Base-by-base conservation (phyloP, 2,329 filamentous ascomycete genomes). In the Monosporascus sp. region DNA sequence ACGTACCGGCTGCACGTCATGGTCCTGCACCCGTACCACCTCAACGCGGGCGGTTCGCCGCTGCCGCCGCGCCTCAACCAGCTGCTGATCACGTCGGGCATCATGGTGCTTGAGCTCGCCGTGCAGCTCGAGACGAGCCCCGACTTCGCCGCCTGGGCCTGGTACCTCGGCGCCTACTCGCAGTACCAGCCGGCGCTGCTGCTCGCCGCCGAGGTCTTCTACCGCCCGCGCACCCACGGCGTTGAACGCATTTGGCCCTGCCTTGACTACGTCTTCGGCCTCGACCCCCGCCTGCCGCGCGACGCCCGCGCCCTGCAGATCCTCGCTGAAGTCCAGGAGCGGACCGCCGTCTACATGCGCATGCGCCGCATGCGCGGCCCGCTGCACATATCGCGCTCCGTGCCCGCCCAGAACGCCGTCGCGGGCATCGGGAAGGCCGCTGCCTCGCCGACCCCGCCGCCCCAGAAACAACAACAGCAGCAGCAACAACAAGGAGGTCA, bases 121-220 rank as follows among this genome's bases (percentile, higher is more conserved):
- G 75, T 76, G 48, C 70, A 74, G 55, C 70, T 79, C 5, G 76
- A 78, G 54, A 76, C 70, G 5, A 70, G 72, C 52, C 65, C 64
- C 0, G 54, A 64, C 5, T 77, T 89, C 38, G 67, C 71, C 1
- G 71, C 71, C 1, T 91, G 87, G 86, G 70, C 74, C 2, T 91
- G 88, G 88, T 90, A 90, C 60, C 63, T 74, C 14, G 86, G 87
- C 5, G 86, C 88, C 6, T 81, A 87, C 57, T 85, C 88, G 56
- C 87, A 90, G 65, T 89, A 86, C 66, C 88, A 90, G 62, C 78
- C 80, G 5, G 85, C 87, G 0, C 75, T 91, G 35, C 74, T 91
- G 1, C 73, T 92, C 22, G 75, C 89, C 7, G 79, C 82, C 22
- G 87, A 91, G 64, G 71, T 89, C 4, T 87, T 83, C 64, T 77